phyloP scores from a whole-genome alignment of 257 asterid genomes.

The Solanum appendiculatum region DNA sequence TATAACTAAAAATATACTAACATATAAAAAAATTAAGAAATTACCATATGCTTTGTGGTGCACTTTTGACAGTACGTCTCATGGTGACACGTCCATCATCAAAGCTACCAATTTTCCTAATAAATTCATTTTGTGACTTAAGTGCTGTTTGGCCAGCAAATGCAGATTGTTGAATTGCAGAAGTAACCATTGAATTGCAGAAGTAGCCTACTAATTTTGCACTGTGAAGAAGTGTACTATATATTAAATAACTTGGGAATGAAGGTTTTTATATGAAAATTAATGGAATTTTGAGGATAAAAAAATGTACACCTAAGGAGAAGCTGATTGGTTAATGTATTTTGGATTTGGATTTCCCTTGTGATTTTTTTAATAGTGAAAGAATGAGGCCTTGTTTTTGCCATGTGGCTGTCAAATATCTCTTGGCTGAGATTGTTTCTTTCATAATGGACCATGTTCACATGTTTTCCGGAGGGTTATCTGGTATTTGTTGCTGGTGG shows the following conservation, averaged over 20 bases:
- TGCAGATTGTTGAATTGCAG: conserved; percentile 65
- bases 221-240: background rate
- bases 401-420: conserved; percentile 23
- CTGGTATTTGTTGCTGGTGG: no score
- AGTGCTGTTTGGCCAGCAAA: conserved; percentile 57
- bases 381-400: background rate
- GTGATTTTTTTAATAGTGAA: conserved; percentile 2
- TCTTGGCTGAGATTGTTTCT: background rate
- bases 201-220: no score
- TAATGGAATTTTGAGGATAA: conserved; percentile 27
- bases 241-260: background rate
- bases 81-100: conserved; percentile 63
- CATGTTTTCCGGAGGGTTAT: background rate
- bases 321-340: conserved; percentile 36
- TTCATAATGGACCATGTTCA: background rate
- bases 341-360: conserved; percentile 18
- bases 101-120: conserved; percentile 43
- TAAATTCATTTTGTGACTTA: conserved; percentile 57
- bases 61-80: conserved; percentile 88
- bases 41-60: conserved; percentile 84
- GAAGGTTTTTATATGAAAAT: conserved; percentile 5
- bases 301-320: conserved; percentile 24
- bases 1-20: no score
- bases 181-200: conserved; percentile 73
- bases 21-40: background rate